phyloP scores from a whole-genome alignment of 2,329 filamentous ascomycete species.

The Neopestalotiopsis clavispora region DNA sequence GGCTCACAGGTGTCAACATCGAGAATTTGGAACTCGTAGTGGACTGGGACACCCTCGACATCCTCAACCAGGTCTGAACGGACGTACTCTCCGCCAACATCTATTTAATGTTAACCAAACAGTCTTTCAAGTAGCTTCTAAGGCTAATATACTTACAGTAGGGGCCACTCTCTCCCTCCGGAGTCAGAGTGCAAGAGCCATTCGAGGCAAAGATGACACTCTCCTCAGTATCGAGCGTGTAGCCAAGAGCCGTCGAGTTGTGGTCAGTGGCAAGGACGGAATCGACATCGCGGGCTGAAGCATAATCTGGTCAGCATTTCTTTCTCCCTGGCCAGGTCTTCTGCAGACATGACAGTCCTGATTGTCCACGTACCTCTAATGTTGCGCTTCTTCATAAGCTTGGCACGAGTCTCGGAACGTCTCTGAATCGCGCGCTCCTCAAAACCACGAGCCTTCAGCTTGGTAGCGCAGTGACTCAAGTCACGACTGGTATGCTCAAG shows the following conservation, averaged over 20 bases:
- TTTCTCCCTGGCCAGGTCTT: neutral
- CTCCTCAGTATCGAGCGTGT: conserved; percentile 37
- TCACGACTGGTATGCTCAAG: conserved; percentile 27
- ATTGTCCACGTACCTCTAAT: conserved; percentile 2
- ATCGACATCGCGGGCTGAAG: conserved; percentile 20
- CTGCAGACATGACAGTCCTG: neutral
- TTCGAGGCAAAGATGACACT: conserved; percentile 46
- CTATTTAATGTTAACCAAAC: conserved; percentile 23
- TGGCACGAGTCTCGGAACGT: conserved; percentile 34
- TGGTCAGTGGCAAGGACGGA: conserved; percentile 11
- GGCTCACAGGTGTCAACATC: conserved; percentile 45
- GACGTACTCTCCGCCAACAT: conserved; percentile 55
- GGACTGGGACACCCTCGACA: conserved; percentile 52
- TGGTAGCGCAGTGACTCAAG: conserved; percentile 50
- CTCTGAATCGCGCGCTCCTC: conserved; percentile 48
- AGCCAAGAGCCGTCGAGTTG: conserved; percentile 39
- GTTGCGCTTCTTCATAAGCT: conserved; percentile 16
- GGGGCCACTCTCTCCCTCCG: conserved; percentile 58
- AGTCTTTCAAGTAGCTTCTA: neutral
- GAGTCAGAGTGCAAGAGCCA: conserved; percentile 53
- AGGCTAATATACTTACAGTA: conserved; percentile 41
- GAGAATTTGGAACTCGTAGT: conserved; percentile 57
- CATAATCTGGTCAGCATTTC: neutral
- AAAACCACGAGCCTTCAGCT: conserved; percentile 52
- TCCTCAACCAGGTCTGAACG: conserved; percentile 52